A percentile compares a stretch with the other conserved stretches of the same genome.
Evolutionary conservation across 2,329 filamentous ascomycete genomes (phyloP).

Genomic region (Pseudomassariella vexata): DNA sequence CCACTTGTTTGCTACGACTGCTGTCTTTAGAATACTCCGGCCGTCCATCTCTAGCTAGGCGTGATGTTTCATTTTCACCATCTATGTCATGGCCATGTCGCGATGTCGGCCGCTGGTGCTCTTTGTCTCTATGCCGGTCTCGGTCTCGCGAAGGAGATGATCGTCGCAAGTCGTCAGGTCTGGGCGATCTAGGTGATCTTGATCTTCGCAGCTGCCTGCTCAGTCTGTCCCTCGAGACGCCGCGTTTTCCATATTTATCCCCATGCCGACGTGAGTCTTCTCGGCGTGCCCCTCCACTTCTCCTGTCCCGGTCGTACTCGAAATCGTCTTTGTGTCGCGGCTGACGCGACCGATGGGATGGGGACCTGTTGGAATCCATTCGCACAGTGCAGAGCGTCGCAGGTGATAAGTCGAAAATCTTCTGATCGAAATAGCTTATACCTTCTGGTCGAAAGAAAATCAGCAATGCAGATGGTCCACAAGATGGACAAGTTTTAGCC

Average conservation of each 20-base stretch:
- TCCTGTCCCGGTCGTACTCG: not conserved
- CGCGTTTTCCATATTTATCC: not conserved
- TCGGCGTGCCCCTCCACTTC: not conserved
- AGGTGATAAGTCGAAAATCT: no score
- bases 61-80: constrained; percentile 11
- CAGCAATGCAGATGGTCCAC: no score
- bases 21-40: constrained; percentile 17
- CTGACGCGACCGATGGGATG: no score
- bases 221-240: constrained; percentile 9
- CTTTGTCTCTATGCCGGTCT: constrained; percentile 19
- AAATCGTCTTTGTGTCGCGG: no score
- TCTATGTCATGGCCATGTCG: constrained; percentile 25
- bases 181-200: constrained; percentile 15
- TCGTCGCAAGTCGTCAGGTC: constrained; percentile 13
- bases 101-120: constrained; percentile 24
- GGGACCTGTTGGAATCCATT: no score
- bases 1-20: constrained; percentile 19
- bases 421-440: no score
- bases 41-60: constrained; percentile 9
- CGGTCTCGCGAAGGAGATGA: constrained; percentile 16
- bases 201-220: constrained; percentile 17
- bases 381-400: no score
- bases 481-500: no score
- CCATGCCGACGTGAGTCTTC: not conserved
- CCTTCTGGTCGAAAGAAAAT: no score